These are phyloP conservation scores for Enterospora canceri DNA, from an alignment of 371 early-diverging fungal genomes.

Conservation along the genomic window DNA sequence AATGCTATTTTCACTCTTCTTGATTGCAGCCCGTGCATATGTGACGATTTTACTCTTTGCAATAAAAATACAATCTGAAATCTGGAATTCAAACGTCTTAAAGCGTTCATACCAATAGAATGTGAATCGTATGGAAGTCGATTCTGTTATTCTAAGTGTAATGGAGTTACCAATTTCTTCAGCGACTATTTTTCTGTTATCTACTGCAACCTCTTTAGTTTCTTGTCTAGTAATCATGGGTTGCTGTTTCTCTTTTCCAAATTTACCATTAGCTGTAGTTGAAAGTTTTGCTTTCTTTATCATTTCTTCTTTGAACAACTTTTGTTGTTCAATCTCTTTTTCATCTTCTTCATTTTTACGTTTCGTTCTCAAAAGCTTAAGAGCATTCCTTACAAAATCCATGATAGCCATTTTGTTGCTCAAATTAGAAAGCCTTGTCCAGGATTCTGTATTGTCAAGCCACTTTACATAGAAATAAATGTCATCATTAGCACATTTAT, in stretches of 20 bases:
- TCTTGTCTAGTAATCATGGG: neutral
- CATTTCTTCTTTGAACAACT: neutral
- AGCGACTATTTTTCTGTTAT: neutral
- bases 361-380: neutral
- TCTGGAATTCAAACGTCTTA: no score
- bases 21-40: no score
- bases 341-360: neutral
- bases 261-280: neutral
- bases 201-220: neutral
- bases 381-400: slow-evolving; percentile 1
- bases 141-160: neutral
- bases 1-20: no score
- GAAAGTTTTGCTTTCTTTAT: neutral
- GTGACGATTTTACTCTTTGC: no score
- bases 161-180: neutral
- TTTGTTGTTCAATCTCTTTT: neutral
- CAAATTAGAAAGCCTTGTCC: neutral
- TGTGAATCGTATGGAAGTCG: neutral
- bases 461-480: neutral
- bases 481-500: neutral
- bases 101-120: neutral
- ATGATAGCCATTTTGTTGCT: neutral
- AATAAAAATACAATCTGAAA: no score
- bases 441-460: neutral
- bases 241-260: neutral